Base-by-base conservation (phyloP, 2,329 filamentous ascomycete genomes). In the Aspergillus sp. region DNA sequence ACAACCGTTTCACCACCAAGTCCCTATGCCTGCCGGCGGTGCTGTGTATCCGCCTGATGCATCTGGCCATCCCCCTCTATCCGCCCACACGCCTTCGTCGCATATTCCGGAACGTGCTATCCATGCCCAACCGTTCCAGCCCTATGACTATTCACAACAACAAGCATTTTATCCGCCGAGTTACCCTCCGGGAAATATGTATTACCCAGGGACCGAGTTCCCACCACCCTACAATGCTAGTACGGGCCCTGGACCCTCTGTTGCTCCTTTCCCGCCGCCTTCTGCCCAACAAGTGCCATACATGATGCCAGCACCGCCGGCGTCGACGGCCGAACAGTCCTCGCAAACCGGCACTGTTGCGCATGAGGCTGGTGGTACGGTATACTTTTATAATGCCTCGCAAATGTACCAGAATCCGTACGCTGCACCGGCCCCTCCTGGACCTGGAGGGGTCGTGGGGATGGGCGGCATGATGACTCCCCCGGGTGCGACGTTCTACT, bases 291-390 rank as follows among this genome's bases (percentile, higher is more conserved):
- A 76, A 49, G 55, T 61, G 26, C 61, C 65, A 12, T 70, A 69
- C 51, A 57, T 61, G 48, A 47, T 65, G 27, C 59, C 63, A 1
- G 56, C 57, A 33, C 50, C 60, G 10, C 50, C 54, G 30, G 48
- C 59, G 26, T 54, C 66, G 46, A 56, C 57, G 40, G 71, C 40
- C 6, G 40, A 42, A 29, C 40, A 73, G 40, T 57, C 64, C 5
- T 68, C 72, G 29, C 80, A 78, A 53, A 67, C 71, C 3, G 75
- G 74, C 12, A 79, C 79, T 48, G 77, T 85, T 19, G 88, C 88
- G 0, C 90, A 96, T 65, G 91, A 97, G 71, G 83, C 84, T 53
- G 94, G 95, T 57, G 93, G 93, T 51, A 97, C 94, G 79, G 89
- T 95, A 1, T 97, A 94, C 67, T 98, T 95, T 64, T 90, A 89